Conservation (phyloP, 768 basidiomycete genomes). For the Hygrocybe punicea region DNA sequence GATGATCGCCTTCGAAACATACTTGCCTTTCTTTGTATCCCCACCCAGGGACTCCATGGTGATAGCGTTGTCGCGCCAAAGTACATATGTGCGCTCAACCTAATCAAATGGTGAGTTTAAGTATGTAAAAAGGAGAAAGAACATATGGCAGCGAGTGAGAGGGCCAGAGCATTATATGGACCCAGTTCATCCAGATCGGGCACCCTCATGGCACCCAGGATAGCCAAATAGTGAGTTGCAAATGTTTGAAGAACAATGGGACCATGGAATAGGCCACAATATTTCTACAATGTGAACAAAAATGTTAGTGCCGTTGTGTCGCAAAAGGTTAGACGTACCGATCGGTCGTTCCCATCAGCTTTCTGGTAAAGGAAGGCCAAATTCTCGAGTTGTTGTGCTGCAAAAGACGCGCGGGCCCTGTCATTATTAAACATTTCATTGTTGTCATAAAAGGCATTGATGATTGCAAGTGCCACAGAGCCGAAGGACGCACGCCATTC, state of each 20-base stretch:
- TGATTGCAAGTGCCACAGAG: conserved; percentile 1
- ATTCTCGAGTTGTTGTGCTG: neutral
- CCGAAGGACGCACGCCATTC: conserved; percentile 7
- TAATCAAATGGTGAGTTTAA: neutral
- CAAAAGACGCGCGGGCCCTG: neutral
- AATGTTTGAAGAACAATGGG: neutral
- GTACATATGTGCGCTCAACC: conserved; percentile 1
- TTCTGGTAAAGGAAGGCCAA: neutral
- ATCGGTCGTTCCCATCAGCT: conserved; percentile 1
- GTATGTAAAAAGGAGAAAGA: neutral
- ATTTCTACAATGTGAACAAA: neutral
- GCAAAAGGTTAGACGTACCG: neutral
- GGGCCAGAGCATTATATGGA: neutral
- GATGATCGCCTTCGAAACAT: neutral
- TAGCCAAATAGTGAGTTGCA: neutral
- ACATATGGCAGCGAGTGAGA: neutral
- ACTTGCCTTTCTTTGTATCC: no score
- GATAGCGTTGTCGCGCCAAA: neutral
- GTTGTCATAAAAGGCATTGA: conserved; percentile 3
- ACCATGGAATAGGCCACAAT: neutral
- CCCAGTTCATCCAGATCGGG: neutral
- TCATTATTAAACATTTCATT: neutral
- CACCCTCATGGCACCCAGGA: neutral
- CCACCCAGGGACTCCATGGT: neutral
- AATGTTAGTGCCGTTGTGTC: neutral